Conservation (phyloP, 1,284 basidiomycete genomes). For the Megacollybia platyphylla region DNA sequence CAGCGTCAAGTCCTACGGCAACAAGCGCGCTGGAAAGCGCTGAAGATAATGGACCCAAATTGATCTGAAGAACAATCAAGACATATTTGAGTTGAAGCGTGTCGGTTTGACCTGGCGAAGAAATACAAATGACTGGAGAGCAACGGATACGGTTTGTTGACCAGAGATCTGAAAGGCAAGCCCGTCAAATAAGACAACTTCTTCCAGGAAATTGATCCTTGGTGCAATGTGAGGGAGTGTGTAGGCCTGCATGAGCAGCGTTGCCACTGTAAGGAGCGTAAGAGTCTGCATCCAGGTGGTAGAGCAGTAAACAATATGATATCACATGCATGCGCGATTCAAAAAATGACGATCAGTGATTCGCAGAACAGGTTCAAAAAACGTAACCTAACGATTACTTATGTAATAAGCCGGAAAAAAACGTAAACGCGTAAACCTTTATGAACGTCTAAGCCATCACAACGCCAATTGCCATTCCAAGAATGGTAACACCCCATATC, state of each 20-base stretch:
- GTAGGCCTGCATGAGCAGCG: background rate
- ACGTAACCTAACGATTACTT: background rate
- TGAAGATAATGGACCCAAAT: slow-evolving; percentile 11
- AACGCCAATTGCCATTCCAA: background rate
- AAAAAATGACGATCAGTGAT: slow-evolving; percentile 10
- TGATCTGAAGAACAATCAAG: slow-evolving; percentile 6
- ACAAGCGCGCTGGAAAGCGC: slow-evolving; percentile 13
- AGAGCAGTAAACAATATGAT: background rate
- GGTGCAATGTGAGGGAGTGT: background rate
- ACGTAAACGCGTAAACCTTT: background rate
- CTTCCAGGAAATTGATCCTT: slow-evolving; percentile 8
- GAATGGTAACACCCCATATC: background rate
- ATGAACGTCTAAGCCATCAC: background rate
- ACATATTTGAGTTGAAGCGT: background rate
- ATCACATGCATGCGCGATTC: slow-evolving; percentile 7
- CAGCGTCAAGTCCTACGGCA: slow-evolving; percentile 16
- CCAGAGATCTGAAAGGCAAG: slow-evolving; percentile 20
- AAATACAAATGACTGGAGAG: slow-evolving; percentile 22
- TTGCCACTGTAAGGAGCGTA: background rate
- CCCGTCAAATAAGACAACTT: slow-evolving; percentile 24
- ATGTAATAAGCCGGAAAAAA: background rate
- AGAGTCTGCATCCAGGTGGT: slow-evolving; percentile 1
- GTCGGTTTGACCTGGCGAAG: slow-evolving; percentile 15
- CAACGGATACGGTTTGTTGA: slow-evolving; percentile 16
- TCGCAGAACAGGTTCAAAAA: no score